Conservation (phyloP, 2,329 filamentous ascomycete species). For the Sporothrix inflata region DNA sequence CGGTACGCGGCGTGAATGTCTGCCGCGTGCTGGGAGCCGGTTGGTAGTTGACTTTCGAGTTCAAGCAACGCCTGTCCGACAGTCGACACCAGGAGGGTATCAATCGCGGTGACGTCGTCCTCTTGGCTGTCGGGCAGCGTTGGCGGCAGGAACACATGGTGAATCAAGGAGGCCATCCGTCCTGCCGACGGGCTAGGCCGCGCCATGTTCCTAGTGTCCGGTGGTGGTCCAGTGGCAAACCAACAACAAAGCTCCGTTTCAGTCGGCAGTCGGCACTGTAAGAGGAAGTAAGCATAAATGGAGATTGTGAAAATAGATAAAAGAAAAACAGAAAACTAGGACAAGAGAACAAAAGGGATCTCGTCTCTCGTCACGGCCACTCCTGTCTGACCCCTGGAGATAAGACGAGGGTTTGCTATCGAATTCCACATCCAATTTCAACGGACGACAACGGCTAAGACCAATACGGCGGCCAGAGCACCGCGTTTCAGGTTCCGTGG, state of each 20-base stretch:
- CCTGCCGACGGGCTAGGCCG: background rate
- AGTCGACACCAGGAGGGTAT: background rate
- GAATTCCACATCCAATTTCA: background rate
- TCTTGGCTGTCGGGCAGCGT: background rate
- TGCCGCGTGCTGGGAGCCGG: background rate
- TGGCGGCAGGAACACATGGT: conserved; percentile 21
- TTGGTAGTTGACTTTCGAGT: background rate
- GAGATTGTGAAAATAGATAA: too few relatives aligned
- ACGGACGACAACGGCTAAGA: background rate
- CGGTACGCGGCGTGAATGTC: background rate
- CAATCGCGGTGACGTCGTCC: background rate
- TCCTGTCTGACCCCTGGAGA: background rate
- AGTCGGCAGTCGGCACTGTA: too few relatives aligned
- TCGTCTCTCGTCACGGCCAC: too few relatives aligned
- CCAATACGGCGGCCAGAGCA: background rate
- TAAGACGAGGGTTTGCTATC: background rate
- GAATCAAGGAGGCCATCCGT: background rate
- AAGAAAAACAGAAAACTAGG: too few relatives aligned
- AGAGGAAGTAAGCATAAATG: too few relatives aligned
- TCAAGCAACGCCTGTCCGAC: background rate
- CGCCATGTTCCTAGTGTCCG: background rate
- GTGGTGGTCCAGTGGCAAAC: too few relatives aligned
- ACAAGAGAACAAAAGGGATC: too few relatives aligned
- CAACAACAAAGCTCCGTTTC: too few relatives aligned
- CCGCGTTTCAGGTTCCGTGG: background rate